phyloP scores from a whole-genome alignment of 176 grass and related monocot genomes.

The Thalia dealbata region DNA sequence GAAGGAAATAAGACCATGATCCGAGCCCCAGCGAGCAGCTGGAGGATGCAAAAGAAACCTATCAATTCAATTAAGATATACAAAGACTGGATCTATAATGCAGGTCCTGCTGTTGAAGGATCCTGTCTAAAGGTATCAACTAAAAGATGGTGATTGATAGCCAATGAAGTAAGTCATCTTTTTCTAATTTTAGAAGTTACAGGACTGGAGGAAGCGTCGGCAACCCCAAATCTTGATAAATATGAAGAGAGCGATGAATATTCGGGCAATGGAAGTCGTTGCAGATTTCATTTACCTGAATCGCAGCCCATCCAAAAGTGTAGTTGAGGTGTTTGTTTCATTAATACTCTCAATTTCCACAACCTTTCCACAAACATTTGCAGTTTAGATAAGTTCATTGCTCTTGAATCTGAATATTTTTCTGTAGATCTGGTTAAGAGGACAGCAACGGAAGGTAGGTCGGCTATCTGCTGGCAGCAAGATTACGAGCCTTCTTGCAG shows the following conservation, averaged over 20 bases:
- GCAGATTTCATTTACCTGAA: constrained; percentile 96
- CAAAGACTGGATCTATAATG: constrained; percentile 92
- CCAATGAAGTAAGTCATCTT: not conserved
- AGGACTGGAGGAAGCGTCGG: constrained; percentile 73
- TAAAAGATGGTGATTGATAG: not conserved
- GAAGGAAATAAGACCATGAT: constrained; percentile 50
- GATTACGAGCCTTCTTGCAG: constrained; percentile 60
- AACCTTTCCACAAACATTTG: not conserved
- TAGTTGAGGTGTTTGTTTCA: constrained; percentile 48
- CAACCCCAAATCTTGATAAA: constrained; percentile 33
- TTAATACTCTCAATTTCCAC: not conserved
- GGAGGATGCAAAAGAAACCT: constrained; percentile 53
- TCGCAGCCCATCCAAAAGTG: constrained; percentile 51
- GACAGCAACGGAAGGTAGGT: constrained; percentile 71
- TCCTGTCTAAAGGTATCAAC: constrained; percentile 70
- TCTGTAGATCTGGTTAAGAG: constrained; percentile 86
- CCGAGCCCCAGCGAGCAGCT: constrained; percentile 42
- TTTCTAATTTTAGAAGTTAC: constrained; percentile 20
- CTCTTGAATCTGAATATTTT: constrained; percentile 22
- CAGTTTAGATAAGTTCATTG: not conserved
- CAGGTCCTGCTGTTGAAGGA: constrained; percentile 62
- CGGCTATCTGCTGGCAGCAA: constrained; percentile 82
- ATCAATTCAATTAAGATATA: constrained; percentile 68
- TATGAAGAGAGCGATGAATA: constrained; percentile 38
- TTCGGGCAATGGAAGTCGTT: constrained; percentile 68